Percentiles rank a stretch among this genome's conserved stretches.
Evolutionary conservation across 2,329 filamentous ascomycete genomes (phyloP).

Genomic region (Xylariales sp.): DNA sequence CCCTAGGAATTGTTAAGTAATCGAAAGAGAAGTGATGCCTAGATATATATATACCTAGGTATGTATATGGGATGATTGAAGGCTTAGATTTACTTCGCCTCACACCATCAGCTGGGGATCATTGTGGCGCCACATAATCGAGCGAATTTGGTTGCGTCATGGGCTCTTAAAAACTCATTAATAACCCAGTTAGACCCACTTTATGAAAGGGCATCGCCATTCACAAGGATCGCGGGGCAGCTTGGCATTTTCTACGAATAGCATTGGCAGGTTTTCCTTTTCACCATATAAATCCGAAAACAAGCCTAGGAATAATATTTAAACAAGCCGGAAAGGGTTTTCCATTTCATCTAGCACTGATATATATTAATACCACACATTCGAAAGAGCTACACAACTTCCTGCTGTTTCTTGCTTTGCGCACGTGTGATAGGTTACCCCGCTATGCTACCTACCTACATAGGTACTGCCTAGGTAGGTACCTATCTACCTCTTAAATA

Average conservation of each 20-base stretch:
- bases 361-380: too few species aligned
- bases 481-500: too few species aligned
- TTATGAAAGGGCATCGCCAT: conserved; percentile 13
- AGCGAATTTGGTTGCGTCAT: conserved; percentile 32
- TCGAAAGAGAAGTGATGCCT: background rate
- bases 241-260: conserved; percentile 3
- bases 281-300: background rate
- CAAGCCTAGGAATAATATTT: too few species aligned
- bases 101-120: conserved; percentile 21
- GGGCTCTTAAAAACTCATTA: conserved; percentile 5
- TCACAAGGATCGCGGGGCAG: conserved; percentile 1
- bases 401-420: too few species aligned
- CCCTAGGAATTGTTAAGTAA: conserved; percentile 9
- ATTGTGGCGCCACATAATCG: conserved; percentile 23
- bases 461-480: too few species aligned
- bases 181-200: conserved; percentile 8
- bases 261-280: background rate
- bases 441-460: too few species aligned
- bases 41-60: background rate
- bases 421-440: too few species aligned
- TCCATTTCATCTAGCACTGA: too few species aligned
- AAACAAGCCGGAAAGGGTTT: too few species aligned
- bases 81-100: conserved; percentile 31
- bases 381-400: too few species aligned
- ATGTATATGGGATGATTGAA: conserved; percentile 7